These are phyloP conservation scores for Adansonia digitata DNA, from an alignment of 345 rosid species.

Conservation along the genomic window DNA sequence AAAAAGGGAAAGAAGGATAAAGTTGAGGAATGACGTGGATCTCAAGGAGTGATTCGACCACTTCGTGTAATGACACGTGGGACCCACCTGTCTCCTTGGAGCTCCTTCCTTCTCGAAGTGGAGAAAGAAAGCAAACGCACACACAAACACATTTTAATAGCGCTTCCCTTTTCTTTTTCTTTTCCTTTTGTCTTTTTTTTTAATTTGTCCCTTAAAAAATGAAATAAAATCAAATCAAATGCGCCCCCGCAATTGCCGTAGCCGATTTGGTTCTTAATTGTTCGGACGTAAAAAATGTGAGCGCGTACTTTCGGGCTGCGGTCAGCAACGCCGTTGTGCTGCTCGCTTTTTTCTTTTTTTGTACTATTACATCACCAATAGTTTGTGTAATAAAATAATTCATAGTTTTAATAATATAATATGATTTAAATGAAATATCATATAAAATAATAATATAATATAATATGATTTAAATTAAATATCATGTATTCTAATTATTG, in stretches of 20 bases:
- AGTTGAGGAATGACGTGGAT: constrained; percentile 32
- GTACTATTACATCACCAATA: too few species aligned
- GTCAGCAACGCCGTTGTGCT: neutral
- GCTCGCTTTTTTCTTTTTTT: neutral
- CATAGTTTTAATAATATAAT: too few species aligned
- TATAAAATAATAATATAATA: too few species aligned
- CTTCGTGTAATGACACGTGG: constrained; percentile 25
- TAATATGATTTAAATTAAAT: too few species aligned
- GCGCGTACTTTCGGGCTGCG: neutral
- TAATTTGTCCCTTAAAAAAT: too few species aligned
- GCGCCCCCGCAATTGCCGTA: constrained; percentile 47
- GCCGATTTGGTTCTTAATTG: constrained; percentile 8
- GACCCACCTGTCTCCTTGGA: constrained; percentile 27
- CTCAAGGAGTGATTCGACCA: constrained; percentile 36
- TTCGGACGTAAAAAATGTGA: neutral
- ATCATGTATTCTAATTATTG: too few species aligned
- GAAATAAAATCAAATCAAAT: too few species aligned
- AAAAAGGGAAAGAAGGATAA: neutral
- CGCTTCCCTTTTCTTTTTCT: neutral
- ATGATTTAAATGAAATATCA: too few species aligned
- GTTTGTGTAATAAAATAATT: too few species aligned
- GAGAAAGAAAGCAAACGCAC: neutral
- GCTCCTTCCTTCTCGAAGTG: neutral
- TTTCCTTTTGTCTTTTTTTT: too few species aligned
- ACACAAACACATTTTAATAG: neutral